These are phyloP conservation scores for Cladorrhinum sp. DNA, from an alignment of 2,329 filamentous ascomycete genomes.

Conservation along the genomic window DNA sequence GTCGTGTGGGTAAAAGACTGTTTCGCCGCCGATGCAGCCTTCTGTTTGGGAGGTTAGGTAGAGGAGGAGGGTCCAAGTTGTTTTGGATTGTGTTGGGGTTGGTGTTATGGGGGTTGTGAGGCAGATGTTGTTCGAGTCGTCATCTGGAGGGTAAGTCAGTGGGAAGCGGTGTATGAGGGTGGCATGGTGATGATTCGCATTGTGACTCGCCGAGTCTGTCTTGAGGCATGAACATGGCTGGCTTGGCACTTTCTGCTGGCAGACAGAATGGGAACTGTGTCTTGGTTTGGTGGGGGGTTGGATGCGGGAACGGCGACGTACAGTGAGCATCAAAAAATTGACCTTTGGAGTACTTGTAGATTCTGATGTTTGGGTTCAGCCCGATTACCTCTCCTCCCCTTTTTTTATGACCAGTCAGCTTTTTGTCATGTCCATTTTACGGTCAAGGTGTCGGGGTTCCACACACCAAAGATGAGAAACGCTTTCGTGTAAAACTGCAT, in stretches of 20 bases:
- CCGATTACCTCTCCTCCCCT: slow-evolving; percentile 81
- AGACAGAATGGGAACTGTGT: not conserved
- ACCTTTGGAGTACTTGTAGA: slow-evolving; percentile 81
- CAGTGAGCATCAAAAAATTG: slow-evolving; percentile 94
- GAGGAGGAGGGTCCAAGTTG: slow-evolving; percentile 87
- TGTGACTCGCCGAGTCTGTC: not conserved
- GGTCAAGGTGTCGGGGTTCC: not conserved
- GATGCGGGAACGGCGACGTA: slow-evolving; percentile 53
- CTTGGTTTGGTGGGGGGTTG: not conserved
- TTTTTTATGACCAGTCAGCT: not conserved
- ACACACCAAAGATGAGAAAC: slow-evolving; percentile 46
- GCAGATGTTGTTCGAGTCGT: slow-evolving; percentile 75
- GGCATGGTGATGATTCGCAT: not conserved
- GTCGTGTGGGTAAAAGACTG: slow-evolving; percentile 81
- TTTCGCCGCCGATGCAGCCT: slow-evolving; percentile 81
- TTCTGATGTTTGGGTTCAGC: slow-evolving; percentile 80
- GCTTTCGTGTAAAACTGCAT: slow-evolving; percentile 48
- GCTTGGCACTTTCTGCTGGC: not conserved
- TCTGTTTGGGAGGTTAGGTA: slow-evolving; percentile 76
- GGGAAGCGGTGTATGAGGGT: not conserved
- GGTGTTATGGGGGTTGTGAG: slow-evolving; percentile 41
- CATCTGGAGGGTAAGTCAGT: slow-evolving; percentile 55
- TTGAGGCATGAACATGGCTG: not conserved
- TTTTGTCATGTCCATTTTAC: not conserved
- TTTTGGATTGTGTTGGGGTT: slow-evolving; percentile 45